Evolutionary conservation across 2,329 filamentous ascomycete species (phyloP), one percentile per base, ranked within the genome.

Genomic region (Aspergillus awamori): DNA sequence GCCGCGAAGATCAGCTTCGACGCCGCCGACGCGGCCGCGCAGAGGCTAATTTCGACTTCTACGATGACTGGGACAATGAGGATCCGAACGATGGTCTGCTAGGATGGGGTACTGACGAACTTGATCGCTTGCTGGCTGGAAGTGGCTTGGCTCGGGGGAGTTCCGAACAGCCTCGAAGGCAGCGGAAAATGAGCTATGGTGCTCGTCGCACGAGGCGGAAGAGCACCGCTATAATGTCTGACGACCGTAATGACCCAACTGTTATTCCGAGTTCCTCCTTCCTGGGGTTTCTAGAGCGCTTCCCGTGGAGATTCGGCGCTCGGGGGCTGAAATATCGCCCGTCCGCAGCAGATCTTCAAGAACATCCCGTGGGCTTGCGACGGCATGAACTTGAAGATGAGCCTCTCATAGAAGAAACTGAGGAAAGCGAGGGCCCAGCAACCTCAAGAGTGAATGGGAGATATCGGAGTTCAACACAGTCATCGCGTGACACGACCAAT

Each of bases 21-120:
- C 87, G 91, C 59, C 82, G 89, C 63, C 87, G 92, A 69, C 85
- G 89, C 38, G 78, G 77, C 17, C 78, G 82, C 55, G 90, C 93
- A 28, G 93, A 97, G 77, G 86, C 90, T 70, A 93, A 87, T 71
- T 98, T 98, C 74, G 94, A 97, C 76, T 98, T 98, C 75, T 98
- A 98, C 80, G 94, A 97, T 77, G 94, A 97, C 77, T 98, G 94
- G 94, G 92, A 97, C 63, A 83, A 85, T 49, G 84, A 87, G 58
- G 84, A 87, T 59, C 70, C 68, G 30, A 84, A 85, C 54, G 81
- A 81, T 36, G 84, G 87, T 41, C 76, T 94, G 52, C 79, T 93
- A 56, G 89, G 87, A 49, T 96, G 92, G 91, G 88, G 89, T 41
- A 88, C 85, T 67, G 93, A 96, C 70, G 93, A 96, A 73, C 87